phyloP scores from a whole-genome alignment of 202 grass and related monocot species.

The Zoysia matrella region DNA sequence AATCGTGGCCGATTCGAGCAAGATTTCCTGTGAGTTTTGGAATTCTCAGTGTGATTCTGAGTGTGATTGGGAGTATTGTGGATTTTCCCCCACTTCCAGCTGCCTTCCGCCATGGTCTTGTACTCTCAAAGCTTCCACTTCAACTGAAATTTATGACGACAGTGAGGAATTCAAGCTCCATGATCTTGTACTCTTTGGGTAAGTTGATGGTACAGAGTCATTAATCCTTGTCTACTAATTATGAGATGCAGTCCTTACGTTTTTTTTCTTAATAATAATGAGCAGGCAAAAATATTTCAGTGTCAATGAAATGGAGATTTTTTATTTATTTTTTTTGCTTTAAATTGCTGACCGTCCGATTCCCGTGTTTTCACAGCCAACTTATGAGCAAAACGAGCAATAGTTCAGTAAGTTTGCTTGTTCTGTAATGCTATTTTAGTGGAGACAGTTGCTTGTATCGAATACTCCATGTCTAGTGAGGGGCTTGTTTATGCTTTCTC shows the following conservation, averaged over 20 bases:
- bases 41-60: too few relatives aligned
- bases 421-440: conserved; percentile 20
- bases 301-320: conserved; percentile 45
- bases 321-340: neutral
- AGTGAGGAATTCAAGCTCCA: conserved; percentile 69
- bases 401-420: conserved; percentile 50
- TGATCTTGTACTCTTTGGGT: conserved; percentile 97
- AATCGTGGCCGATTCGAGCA: too few relatives aligned
- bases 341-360: conserved; percentile 51
- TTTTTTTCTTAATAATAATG: conserved; percentile 49
- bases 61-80: too few relatives aligned
- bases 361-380: conserved; percentile 57
- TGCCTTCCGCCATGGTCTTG: too few relatives aligned
- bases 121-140: conserved; percentile 57
- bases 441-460: too few relatives aligned
- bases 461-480: too few relatives aligned
- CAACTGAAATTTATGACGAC: conserved; percentile 50
- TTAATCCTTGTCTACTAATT: conserved; percentile 18
- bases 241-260: conserved; percentile 21
- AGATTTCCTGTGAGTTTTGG: too few relatives aligned
- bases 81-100: too few relatives aligned
- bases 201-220: conserved; percentile 23
- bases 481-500: too few relatives aligned
- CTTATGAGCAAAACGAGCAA: conserved; percentile 64
- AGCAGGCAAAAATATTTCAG: conserved; percentile 87